A percentile compares a stretch with the other conserved stretches of the same genome.
Evolutionary conservation across 495 filamentous ascomycete genomes (phyloP).

Genomic region (Sabuloglossum arenarium): DNA sequence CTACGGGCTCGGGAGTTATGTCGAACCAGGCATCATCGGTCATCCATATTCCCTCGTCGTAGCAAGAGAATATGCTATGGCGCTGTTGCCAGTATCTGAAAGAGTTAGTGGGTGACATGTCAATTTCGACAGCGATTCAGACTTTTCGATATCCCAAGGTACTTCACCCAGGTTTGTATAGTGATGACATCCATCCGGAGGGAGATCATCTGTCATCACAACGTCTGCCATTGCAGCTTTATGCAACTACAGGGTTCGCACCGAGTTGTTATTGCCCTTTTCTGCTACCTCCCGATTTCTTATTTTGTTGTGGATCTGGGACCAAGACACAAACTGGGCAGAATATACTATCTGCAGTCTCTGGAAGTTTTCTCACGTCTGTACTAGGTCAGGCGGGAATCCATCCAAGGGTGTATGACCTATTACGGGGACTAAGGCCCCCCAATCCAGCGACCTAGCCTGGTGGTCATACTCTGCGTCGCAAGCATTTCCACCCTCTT

Average conservation of each 20-base stretch:
- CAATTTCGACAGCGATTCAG: not conserved
- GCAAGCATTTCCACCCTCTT: not conserved
- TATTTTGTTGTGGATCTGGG: no score
- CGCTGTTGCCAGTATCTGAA: constrained; percentile 75
- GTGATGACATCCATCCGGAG: constrained; percentile 38
- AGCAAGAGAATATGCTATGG: constrained; percentile 59
- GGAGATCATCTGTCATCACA: constrained; percentile 7
- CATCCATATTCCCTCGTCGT: constrained; percentile 71
- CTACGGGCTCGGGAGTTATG: constrained; percentile 80
- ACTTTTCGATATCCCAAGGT: constrained; percentile 64
- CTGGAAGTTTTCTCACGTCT: no score
- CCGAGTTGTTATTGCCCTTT: no score
- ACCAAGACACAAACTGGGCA: no score
- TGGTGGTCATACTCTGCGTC: not conserved
- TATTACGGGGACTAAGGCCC: not conserved
- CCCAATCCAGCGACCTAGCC: not conserved
- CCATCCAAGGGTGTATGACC: not conserved
- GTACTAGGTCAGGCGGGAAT: not conserved
- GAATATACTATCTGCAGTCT: no score
- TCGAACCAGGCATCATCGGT: constrained; percentile 91
- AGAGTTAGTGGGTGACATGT: not conserved
- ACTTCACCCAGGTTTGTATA: constrained; percentile 40
- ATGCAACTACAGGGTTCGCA: no score
- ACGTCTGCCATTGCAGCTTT: no score
- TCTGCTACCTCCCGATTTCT: no score